Evolutionary conservation across 345 rosid genomes (phyloP).

Genomic region (Eucalyptus brandiana): DNA sequence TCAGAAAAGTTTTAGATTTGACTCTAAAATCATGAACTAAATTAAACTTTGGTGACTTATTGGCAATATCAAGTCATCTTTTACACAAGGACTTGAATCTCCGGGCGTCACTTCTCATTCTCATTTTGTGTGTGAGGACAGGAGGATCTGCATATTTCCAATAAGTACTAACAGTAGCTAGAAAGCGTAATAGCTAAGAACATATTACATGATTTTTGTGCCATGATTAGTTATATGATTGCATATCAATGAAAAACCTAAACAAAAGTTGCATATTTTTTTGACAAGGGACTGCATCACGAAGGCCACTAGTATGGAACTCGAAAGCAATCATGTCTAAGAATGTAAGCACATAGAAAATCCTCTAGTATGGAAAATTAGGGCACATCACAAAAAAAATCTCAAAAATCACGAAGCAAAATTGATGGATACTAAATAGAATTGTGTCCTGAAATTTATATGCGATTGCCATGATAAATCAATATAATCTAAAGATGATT

Average conservation of each 20-base stretch:
- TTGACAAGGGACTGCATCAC: neutral
- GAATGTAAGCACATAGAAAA: neutral
- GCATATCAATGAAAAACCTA: neutral
- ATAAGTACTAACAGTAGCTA: neutral
- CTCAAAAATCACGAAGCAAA: neutral
- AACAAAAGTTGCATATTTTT: neutral
- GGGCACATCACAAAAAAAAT: neutral
- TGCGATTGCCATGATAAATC: neutral
- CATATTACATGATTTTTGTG: neutral
- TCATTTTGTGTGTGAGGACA: neutral
- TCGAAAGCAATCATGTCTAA: neutral
- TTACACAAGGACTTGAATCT: neutral
- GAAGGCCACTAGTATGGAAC: neutral
- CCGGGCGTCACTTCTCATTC: rapidly evolving
- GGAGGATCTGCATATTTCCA: neutral
- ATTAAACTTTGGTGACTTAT: neutral
- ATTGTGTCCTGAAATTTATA: neutral
- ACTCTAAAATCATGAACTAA: neutral
- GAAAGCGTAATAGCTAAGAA: neutral
- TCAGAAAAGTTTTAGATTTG: neutral
- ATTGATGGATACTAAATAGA: neutral
- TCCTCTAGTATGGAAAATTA: neutral
- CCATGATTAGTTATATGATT: neutral
- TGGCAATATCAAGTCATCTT: neutral
- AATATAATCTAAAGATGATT: neutral